Evolutionary conservation across 2,329 filamentous ascomycete genomes (phyloP).

Genomic region (Fusarium sublunatum): DNA sequence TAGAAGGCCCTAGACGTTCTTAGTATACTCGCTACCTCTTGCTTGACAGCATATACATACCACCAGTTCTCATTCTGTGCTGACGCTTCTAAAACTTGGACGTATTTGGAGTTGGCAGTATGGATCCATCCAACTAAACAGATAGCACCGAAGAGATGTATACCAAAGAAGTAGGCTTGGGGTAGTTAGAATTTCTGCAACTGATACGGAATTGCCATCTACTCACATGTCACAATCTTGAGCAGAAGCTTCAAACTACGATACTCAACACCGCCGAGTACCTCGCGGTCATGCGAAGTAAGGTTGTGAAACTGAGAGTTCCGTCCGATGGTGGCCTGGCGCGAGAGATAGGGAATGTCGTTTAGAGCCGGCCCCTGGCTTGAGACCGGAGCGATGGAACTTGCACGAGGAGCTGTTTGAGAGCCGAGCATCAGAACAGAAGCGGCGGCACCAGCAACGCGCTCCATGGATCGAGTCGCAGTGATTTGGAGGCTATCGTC

Average conservation of each 20-base stretch:
- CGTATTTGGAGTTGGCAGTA: conserved; percentile 53
- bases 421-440: no score
- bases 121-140: conserved; percentile 62
- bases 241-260: conserved; percentile 60
- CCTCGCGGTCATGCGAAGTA: conserved; percentile 53
- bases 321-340: no score
- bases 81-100: conserved; percentile 50
- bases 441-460: no score
- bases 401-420: no score
- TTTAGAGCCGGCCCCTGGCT: no score
- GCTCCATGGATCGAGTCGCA: no score
- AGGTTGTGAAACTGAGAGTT: conserved; percentile 60
- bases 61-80: conserved; percentile 60
- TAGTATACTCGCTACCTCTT: no score
- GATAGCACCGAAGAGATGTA: conserved; percentile 59
- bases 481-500: no score
- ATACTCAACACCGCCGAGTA: conserved; percentile 63
- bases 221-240: conserved; percentile 56
- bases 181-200: neutral
- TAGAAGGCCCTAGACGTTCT: conserved; percentile 60
- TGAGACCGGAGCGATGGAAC: no score
- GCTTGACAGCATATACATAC: conserved; percentile 52
- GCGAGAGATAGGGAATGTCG: no score
- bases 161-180: conserved; percentile 58
- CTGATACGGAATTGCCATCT: accelerated